Evolutionary conservation across 805 yeast genomes (phyloP), one percentile per base, ranked within the genome.

Genomic region (Sungouiozyma intestinalis): DNA sequence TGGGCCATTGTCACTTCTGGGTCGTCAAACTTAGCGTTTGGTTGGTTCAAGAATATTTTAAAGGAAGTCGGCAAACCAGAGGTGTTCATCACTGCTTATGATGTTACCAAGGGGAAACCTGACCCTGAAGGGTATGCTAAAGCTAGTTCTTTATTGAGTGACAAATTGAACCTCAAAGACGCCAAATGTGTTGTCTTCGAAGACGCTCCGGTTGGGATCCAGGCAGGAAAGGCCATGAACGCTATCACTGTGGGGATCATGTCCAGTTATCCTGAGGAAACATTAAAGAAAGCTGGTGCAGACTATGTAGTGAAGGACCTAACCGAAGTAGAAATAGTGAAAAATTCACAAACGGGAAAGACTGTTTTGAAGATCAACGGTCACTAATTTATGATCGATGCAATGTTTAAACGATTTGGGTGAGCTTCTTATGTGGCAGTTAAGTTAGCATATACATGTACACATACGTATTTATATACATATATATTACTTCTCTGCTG

Each of bases 1-100:
- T 85, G 92, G 85, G 87, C 85, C 38, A 78, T 84, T 58, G 92
- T 85, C 43, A 85, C 94, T 14, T 76, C 85, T 33, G 94, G 94
- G 41, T 77, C 86, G 37, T 69, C 72, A 44, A 77, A 74, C 16
- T 66, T 84, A 63, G 94, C 92, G 27, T 68, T 74, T 50, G 72
- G 77, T 43, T 85, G 94, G 88, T 75, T 84, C 56, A 67, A 69
- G 48, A 48, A 49, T 9, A 49, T 51, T 16, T 73, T 82, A 60
- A 71, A 80, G 52, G 72, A 74, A 38, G 64, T 69, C 31, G 71
- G 69, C 33, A 66, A 68, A 54, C 94, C 94, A 35, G 77, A 78
- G 46, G 73, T 76, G n/a, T 84, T 84, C 63, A 76, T 84, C 53
- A 80, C 90, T 32, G 88, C 86, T 33, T 84, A 76, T 59, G 76